Evolutionary conservation across 176 grass and related monocot species (phyloP).

Genomic region (Triticum monococcum): DNA sequence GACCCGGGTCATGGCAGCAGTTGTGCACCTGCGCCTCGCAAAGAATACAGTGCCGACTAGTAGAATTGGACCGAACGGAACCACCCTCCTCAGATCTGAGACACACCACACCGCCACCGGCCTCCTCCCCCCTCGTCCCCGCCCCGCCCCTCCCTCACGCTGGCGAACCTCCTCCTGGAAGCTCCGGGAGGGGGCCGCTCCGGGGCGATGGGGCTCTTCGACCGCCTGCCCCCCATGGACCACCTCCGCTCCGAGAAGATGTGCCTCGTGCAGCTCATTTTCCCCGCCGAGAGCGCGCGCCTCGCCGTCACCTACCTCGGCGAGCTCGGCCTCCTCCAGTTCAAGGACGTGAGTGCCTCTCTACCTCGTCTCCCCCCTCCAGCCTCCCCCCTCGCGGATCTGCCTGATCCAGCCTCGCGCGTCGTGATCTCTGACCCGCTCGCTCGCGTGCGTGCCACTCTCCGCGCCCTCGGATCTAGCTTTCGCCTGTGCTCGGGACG

Average conservation of each 20-base stretch:
- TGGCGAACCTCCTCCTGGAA: conserved; percentile 38
- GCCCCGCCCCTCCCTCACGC: neutral
- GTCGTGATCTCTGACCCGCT: conserved; percentile 6
- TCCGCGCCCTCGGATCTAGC: conserved; percentile 33
- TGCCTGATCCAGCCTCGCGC: conserved; percentile 25
- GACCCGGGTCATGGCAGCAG: conserved; percentile 33
- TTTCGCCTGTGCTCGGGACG: neutral
- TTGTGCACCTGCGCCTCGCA: conserved; percentile 36
- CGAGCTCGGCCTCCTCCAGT: conserved; percentile 94
- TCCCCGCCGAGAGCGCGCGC: conserved; percentile 86
- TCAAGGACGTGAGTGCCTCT: conserved; percentile 86
- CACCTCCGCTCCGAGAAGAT: conserved; percentile 96
- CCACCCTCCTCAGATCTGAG: conserved; percentile 53
- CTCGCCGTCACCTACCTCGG: conserved; percentile 91
- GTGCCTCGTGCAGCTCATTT: conserved; percentile 99
- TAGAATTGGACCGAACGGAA: conserved; percentile 29
- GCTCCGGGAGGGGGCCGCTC: conserved; percentile 31
- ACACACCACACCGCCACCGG: neutral
- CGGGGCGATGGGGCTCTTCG: conserved; percentile 71
- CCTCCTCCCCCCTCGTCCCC: neutral
- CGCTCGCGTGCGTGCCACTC: neutral
- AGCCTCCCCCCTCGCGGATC: conserved; percentile 15
- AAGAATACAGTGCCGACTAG: neutral
- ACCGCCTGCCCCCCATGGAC: conserved; percentile 85
- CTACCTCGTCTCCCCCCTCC: neutral